A percentile compares a stretch with the other conserved stretches of the same genome.
Evolutionary conservation across 2,329 filamentous ascomycete species (phyloP).

Genomic region (Cercospora berteroae): DNA sequence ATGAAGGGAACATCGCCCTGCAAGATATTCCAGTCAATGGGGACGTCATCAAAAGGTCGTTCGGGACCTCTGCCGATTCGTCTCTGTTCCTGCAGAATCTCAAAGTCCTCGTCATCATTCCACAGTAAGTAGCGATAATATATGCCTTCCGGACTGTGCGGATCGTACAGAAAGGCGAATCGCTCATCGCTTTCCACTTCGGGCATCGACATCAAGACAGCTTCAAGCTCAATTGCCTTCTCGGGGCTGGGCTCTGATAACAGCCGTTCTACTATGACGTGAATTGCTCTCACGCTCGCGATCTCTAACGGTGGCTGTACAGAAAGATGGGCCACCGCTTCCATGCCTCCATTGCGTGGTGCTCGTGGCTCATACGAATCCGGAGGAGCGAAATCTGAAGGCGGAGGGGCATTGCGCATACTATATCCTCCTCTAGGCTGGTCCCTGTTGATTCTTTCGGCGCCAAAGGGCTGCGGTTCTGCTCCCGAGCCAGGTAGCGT

Average conservation of each 20-base stretch:
- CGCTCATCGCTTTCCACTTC: slow-evolving; percentile 83
- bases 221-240: slow-evolving; percentile 79
- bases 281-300: slow-evolving; percentile 76
- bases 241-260: slow-evolving; percentile 56
- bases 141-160: slow-evolving; percentile 71
- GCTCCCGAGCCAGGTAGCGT: slow-evolving; percentile 11
- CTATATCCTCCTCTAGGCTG: slow-evolving; percentile 41
- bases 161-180: slow-evolving; percentile 93
- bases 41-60: slow-evolving; percentile 66
- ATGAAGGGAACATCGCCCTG: slow-evolving; percentile 67
- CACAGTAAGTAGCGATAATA: slow-evolving; percentile 94
- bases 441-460: slow-evolving; percentile 28
- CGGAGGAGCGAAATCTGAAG: slow-evolving; percentile 69
- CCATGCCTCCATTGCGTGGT: slow-evolving; percentile 16
- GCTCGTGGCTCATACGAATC: slow-evolving; percentile 59
- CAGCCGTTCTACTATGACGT: slow-evolving; percentile 79
- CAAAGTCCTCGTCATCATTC: slow-evolving; percentile 51
- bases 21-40: slow-evolving; percentile 74
- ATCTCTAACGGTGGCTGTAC: slow-evolving; percentile 74
- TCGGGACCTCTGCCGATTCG: slow-evolving; percentile 40
- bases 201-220: slow-evolving; percentile 80
- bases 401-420: slow-evolving; percentile 46
- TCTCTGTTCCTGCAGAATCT: slow-evolving; percentile 40
- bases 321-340: slow-evolving; percentile 31
- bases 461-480: slow-evolving; percentile 34